Conservation (phyloP, 208 protist genomes). For the Crithidia sp. region DNA sequence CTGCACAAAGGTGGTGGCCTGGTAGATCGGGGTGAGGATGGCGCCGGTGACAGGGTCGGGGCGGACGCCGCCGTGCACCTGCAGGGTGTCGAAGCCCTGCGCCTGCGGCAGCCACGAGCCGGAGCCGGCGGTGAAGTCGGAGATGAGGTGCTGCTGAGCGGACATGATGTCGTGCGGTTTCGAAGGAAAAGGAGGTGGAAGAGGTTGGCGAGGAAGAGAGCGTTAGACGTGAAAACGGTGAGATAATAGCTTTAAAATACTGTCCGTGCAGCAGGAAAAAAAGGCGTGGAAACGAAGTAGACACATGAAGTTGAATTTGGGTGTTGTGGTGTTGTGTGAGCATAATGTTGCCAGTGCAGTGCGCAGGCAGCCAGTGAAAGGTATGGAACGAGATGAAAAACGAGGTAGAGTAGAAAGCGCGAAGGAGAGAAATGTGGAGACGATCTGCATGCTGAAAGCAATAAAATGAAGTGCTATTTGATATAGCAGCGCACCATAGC, state of each 20-base stretch:
- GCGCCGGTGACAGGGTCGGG: constrained; percentile 89
- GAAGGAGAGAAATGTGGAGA: too few species aligned
- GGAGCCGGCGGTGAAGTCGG: constrained; percentile 61
- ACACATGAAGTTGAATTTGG: too few species aligned
- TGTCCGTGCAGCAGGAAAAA: not conserved
- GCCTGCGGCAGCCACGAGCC: constrained; percentile 71
- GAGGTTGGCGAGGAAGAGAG: not conserved
- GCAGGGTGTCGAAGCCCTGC: constrained; percentile 84
- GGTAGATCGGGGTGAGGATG: constrained; percentile 90
- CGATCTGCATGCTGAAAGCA: too few species aligned
- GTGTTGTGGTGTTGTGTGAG: too few species aligned
- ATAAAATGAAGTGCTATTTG: too few species aligned
- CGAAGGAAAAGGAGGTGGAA: too few species aligned
- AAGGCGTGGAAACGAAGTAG: not conserved
- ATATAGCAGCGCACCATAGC: too few species aligned
- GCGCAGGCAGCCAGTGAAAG: too few species aligned
- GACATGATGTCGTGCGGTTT: constrained; percentile 44
- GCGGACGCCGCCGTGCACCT: constrained; percentile 82
- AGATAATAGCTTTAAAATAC: too few species aligned
- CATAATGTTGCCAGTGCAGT: too few species aligned
- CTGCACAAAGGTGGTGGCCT: constrained; percentile 91
- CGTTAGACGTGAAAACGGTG: not conserved
- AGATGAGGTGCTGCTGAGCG: constrained; percentile 75
- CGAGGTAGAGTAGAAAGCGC: too few species aligned
- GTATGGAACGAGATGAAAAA: too few species aligned